A percentile compares a stretch with the other conserved stretches of the same genome.
phyloP scores from a whole-genome alignment of 768 basidiomycete genomes.

The Chalciporus piperatus region DNA sequence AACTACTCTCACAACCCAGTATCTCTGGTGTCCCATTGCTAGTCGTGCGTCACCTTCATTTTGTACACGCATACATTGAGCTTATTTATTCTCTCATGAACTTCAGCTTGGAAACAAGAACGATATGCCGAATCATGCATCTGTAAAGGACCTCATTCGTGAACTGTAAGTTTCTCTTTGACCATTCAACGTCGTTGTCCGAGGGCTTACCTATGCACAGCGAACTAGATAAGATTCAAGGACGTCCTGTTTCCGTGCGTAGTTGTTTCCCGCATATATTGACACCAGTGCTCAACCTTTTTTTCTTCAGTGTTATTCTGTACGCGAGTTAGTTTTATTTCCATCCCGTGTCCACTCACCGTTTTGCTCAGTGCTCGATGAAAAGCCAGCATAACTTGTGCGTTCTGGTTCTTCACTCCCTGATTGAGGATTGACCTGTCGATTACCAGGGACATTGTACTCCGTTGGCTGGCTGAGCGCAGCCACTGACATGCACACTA shows the following conservation, averaged over 20 bases:
- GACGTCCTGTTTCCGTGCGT: slow-evolving; percentile 84
- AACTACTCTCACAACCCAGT: slow-evolving; percentile 63
- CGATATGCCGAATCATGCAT: slow-evolving; percentile 71
- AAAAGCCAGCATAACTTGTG: slow-evolving; percentile 93
- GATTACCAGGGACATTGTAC: slow-evolving; percentile 66
- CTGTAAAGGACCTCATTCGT: slow-evolving; percentile 81
- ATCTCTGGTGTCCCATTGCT: slow-evolving; percentile 75
- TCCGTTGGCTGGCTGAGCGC: slow-evolving; percentile 81
- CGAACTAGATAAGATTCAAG: slow-evolving; percentile 73
- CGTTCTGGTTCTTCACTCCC: slow-evolving; percentile 20
- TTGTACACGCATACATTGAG: background rate
- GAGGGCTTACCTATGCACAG: slow-evolving; percentile 29
- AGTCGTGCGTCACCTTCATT: slow-evolving; percentile 52
- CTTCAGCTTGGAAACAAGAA: slow-evolving; percentile 89
- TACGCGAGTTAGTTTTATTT: slow-evolving; percentile 32
- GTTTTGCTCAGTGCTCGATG: slow-evolving; percentile 77
- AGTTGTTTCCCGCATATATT: background rate
- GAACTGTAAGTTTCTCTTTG: slow-evolving; percentile 50
- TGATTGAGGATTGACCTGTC: background rate
- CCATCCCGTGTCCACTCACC: background rate
- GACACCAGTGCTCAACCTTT: background rate
- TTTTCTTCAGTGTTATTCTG: slow-evolving; percentile 69
- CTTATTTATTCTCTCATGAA: background rate
- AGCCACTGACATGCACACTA: slow-evolving; percentile 50
- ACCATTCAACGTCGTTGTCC: too few species aligned